Evolutionary conservation across 2,329 filamentous ascomycete species (phyloP).

Genomic region (Aureobasidium leucospermi): DNA sequence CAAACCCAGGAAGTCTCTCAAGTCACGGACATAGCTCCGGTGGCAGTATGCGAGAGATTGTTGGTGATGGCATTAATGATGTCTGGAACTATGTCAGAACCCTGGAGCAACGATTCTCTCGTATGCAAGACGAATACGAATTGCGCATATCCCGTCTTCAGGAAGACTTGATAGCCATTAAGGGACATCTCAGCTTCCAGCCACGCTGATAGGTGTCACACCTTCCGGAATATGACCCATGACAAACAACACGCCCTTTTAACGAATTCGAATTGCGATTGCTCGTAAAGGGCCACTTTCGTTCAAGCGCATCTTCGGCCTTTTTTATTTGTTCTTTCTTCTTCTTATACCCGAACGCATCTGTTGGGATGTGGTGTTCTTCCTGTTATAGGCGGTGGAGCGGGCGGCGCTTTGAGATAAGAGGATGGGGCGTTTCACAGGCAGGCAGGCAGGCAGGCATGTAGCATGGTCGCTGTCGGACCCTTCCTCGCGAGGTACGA

Average conservation of each 20-base stretch:
- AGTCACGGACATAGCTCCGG: constrained; percentile 49
- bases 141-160: constrained; percentile 37
- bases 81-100: constrained; percentile 67
- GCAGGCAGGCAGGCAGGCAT: background rate
- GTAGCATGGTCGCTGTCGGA: background rate
- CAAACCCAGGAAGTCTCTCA: constrained; percentile 45
- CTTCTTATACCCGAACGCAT: constrained; percentile 11
- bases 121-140: constrained; percentile 43
- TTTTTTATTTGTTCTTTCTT: background rate
- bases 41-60: constrained; percentile 60
- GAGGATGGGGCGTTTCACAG: background rate
- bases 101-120: constrained; percentile 50
- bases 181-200: constrained; percentile 17
- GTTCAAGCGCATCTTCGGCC: background rate
- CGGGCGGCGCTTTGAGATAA: background rate
- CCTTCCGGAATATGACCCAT: background rate
- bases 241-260: background rate
- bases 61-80: constrained; percentile 41
- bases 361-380: constrained; percentile 5
- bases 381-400: background rate
- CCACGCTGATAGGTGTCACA: background rate
- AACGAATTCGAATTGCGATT: background rate
- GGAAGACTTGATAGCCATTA: constrained; percentile 35
- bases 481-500: background rate
- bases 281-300: background rate